Evolutionary conservation across 73 alveolate species (phyloP).

Genomic region (Tetrahymena thermophila): DNA sequence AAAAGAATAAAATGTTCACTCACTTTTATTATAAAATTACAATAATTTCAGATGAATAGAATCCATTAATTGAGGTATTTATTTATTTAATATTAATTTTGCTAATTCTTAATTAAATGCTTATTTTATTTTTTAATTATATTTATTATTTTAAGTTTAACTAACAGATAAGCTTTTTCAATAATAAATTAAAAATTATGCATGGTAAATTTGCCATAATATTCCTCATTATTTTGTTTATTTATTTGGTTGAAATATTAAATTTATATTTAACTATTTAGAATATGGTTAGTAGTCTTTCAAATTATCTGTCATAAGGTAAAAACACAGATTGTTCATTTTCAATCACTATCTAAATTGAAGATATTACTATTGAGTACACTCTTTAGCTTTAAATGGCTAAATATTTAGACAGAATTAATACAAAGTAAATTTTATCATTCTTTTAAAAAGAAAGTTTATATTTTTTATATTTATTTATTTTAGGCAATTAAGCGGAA

Average conservation of each 20-base stretch:
- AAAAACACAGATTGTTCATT: not conserved
- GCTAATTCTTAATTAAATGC: too few relatives aligned
- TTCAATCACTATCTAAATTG: not conserved
- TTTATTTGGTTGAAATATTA: too few relatives aligned
- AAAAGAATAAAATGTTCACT: not conserved
- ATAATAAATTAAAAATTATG: too few relatives aligned
- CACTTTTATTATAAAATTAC: not conserved
- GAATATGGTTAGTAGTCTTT: not conserved
- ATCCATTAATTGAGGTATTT: not conserved
- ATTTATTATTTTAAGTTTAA: too few relatives aligned
- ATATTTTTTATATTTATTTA: not conserved
- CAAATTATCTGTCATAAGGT: not conserved
- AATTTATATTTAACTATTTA: too few relatives aligned
- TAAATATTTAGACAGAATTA: not conserved
- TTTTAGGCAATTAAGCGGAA: not conserved
- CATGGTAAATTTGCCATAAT: too few relatives aligned
- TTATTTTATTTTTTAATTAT: too few relatives aligned
- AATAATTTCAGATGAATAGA: not conserved
- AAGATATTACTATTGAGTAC: not conserved
- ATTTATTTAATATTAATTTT: not conserved
- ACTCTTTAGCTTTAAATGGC: not conserved
- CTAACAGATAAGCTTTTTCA: too few relatives aligned
- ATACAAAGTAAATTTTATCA: not conserved
- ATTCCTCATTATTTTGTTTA: too few relatives aligned
- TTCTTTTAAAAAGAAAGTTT: not conserved